Conservation (phyloP, 371 early-diverging fungal genomes). For the Rhizomucor miehei region DNA sequence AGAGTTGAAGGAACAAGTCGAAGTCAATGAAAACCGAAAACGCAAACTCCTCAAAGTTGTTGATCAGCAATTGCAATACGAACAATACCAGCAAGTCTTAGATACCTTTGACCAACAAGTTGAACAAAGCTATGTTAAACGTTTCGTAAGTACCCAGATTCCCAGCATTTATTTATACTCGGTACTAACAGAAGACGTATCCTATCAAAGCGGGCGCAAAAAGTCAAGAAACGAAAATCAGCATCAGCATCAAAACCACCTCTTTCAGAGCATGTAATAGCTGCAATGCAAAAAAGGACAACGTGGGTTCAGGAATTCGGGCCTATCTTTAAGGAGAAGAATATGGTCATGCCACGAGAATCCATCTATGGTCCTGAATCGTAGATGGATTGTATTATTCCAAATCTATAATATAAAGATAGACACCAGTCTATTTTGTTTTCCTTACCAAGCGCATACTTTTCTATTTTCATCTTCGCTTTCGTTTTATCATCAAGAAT, state of each 20-base stretch:
- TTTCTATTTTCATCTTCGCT: too few species aligned
- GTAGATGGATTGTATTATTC: too few species aligned
- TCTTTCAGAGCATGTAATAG: slow-evolving; percentile 49
- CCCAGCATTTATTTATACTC: neutral
- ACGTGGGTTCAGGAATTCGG: slow-evolving; percentile 38
- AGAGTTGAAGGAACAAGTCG: slow-evolving; percentile 70
- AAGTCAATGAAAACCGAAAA: slow-evolving; percentile 67
- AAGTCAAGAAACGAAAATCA: slow-evolving; percentile 70
- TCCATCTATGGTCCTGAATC: slow-evolving; percentile 67
- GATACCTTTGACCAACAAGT: slow-evolving; percentile 86
- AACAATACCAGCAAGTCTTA: slow-evolving; percentile 84
- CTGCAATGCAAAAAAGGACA: slow-evolving; percentile 53
- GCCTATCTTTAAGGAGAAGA: slow-evolving; percentile 66
- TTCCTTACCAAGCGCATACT: too few species aligned
- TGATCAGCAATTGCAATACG: slow-evolving; percentile 75
- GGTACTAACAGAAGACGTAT: neutral
- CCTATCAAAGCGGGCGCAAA: slow-evolving; percentile 54
- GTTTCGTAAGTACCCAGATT: slow-evolving; percentile 64
- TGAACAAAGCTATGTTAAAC: slow-evolving; percentile 79
- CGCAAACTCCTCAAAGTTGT: slow-evolving; percentile 65
- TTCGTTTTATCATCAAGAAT: too few species aligned
- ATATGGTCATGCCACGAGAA: slow-evolving; percentile 59
- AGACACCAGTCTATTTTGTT: too few species aligned
- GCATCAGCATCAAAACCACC: slow-evolving; percentile 48
- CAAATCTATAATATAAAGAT: too few species aligned